Evolutionary conservation across 176 grass and related monocot species (phyloP).

Genomic region (Urochloa ruziziensis): DNA sequence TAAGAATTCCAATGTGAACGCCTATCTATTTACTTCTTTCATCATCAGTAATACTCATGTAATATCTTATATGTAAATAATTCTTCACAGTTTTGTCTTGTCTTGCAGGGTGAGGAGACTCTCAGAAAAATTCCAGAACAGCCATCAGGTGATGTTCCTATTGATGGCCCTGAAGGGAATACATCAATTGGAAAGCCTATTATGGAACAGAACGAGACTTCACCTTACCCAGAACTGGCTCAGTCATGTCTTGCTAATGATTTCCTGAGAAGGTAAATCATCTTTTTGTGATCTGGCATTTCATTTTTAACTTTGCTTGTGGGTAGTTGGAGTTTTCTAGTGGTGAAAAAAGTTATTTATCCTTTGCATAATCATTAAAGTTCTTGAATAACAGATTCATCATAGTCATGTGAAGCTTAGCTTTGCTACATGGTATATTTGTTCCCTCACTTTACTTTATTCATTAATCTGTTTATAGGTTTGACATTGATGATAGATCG

Average conservation of each 20-base stretch:
- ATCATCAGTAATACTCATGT: background rate
- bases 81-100: conserved; percentile 6
- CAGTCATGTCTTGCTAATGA: conserved; percentile 64
- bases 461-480: conserved; percentile 39
- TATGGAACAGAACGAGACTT: conserved; percentile 29
- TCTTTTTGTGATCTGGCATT: conserved; percentile 9
- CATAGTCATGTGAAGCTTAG: background rate
- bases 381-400: background rate
- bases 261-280: conserved; percentile 82
- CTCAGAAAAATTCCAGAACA: background rate
- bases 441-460: background rate
- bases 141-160: conserved; percentile 14
- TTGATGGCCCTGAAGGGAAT: conserved; percentile 19
- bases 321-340: background rate
- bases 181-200: conserved; percentile 32
- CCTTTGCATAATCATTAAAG: background rate
- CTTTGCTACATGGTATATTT: background rate
- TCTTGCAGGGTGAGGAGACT: conserved; percentile 34
- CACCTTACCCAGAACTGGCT: conserved; percentile 37
- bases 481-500: conserved; percentile 68
- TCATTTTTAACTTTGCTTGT: background rate
- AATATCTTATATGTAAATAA: background rate
- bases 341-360: background rate
- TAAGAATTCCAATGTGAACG: background rate
- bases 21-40: conserved; percentile 17